Percentiles rank a stretch among this genome's conserved stretches.
Conservation (phyloP, 441 rosid genomes). For the Brassica hybrid region DNA sequence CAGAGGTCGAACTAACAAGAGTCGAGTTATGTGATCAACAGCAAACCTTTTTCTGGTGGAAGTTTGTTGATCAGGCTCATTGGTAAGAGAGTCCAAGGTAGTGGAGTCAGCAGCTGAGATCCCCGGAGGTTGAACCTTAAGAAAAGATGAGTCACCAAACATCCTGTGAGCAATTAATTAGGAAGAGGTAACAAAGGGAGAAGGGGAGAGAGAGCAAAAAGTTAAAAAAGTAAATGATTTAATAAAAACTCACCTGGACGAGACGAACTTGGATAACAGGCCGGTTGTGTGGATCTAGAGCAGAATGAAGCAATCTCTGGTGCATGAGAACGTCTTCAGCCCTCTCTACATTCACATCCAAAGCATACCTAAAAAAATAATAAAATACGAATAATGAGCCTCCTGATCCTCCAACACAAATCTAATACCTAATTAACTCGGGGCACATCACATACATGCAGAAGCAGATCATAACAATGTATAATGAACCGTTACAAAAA, state of each 20-base stretch:
- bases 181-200: neutral
- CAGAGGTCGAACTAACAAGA: neutral
- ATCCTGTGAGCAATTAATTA: conserved; percentile 35
- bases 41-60: conserved; percentile 52
- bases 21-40: neutral
- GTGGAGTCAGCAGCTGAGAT: conserved; percentile 44
- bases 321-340: conserved; percentile 78
- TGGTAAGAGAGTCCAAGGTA: conserved; percentile 44
- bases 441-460: conserved; percentile 9
- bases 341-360: conserved; percentile 76
- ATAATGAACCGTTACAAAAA: neutral
- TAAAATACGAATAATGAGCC: conserved; percentile 2
- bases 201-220: neutral
- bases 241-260: conserved; percentile 48
- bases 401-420: neutral
- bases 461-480: neutral
- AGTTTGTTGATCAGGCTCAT: conserved; percentile 47
- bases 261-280: conserved; percentile 71
- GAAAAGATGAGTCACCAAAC: conserved; percentile 38
- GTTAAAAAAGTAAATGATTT: neutral
- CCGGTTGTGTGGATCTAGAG: conserved; percentile 58
- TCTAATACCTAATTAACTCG: neutral
- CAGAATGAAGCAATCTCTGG: conserved; percentile 59
- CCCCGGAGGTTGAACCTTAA: conserved; percentile 70
- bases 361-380: conserved; percentile 54